Conservation (phyloP, 2,329 filamentous ascomycete genomes). For the Grosmannia clavigera region DNA sequence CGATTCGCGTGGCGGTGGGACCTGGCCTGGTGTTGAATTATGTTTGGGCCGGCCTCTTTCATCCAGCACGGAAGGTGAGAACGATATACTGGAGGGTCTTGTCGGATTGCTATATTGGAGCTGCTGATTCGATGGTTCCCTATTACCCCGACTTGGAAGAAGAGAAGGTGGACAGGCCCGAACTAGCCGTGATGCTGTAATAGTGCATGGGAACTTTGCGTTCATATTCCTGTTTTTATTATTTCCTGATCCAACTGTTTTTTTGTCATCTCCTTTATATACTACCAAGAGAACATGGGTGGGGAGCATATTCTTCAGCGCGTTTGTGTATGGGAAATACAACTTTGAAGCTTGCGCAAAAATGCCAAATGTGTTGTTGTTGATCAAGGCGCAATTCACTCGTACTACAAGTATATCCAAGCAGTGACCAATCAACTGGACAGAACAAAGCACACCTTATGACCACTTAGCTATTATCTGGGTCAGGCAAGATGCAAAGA, state of each 20-base stretch:
- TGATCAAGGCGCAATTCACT: too few species aligned
- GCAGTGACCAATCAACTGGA: not conserved
- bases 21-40: slow-evolving; percentile 94
- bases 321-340: not conserved
- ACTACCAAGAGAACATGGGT: not conserved
- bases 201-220: not conserved
- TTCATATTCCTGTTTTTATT: not conserved
- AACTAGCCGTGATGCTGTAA: slow-evolving; percentile 74
- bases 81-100: slow-evolving; percentile 94
- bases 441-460: not conserved
- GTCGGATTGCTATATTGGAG: slow-evolving; percentile 93
- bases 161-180: slow-evolving; percentile 64
- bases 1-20: slow-evolving; percentile 84
- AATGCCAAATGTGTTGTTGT: not conserved
- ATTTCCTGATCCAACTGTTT: not conserved
- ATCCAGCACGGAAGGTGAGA: slow-evolving; percentile 88
- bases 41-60: slow-evolving; percentile 94
- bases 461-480: too few species aligned
- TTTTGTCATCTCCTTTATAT: not conserved
- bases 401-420: too few species aligned
- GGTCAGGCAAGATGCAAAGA: too few species aligned
- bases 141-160: slow-evolving; percentile 86
- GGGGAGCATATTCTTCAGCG: not conserved
- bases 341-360: not conserved
- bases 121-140: slow-evolving; percentile 87